Percentiles rank a stretch among this genome's conserved stretches.
Conservation (phyloP, 2,329 filamentous ascomycete genomes). For the Lojkania enalia region DNA sequence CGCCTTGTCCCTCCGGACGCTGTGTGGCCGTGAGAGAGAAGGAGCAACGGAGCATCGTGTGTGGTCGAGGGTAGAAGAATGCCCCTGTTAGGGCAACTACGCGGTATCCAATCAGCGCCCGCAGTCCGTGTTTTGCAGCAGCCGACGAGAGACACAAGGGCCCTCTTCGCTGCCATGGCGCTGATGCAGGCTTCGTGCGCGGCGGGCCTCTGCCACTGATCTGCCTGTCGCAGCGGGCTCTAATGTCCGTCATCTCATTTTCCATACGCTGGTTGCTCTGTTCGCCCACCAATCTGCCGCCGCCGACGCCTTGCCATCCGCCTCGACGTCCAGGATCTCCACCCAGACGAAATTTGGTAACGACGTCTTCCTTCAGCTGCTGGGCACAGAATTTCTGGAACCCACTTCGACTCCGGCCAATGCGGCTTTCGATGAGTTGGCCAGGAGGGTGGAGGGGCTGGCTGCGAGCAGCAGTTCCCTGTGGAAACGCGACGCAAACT, state of each 20-base stretch:
- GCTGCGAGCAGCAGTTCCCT: conserved; percentile 4
- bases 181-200: conserved; percentile 3
- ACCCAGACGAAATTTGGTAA: not conserved
- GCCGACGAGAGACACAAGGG: conserved; percentile 18
- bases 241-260: conserved; percentile 37
- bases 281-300: conserved; percentile 29
- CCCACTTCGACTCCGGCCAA: conserved; percentile 1
- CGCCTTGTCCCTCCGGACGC: not conserved
- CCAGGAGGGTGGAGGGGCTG: not conserved
- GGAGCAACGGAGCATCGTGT: conserved; percentile 31
- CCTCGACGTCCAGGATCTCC: conserved; percentile 14
- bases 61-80: conserved; percentile 29
- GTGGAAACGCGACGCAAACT: conserved; percentile 11
- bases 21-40: conserved; percentile 20
- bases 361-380: conserved; percentile 19
- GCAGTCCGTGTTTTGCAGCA: conserved; percentile 6
- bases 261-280: conserved; percentile 11
- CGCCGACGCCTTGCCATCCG: conserved; percentile 21
- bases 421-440: conserved; percentile 9
- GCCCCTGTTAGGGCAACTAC: conserved; percentile 25
- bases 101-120: conserved; percentile 27
- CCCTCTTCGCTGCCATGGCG: conserved; percentile 1
- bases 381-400: not conserved
- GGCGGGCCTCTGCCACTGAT: conserved; percentile 24
- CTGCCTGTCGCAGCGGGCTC: conserved; percentile 8